phyloP scores from a whole-genome alignment of 2,329 filamentous ascomycete species.

The Paecilomyces niveus region DNA sequence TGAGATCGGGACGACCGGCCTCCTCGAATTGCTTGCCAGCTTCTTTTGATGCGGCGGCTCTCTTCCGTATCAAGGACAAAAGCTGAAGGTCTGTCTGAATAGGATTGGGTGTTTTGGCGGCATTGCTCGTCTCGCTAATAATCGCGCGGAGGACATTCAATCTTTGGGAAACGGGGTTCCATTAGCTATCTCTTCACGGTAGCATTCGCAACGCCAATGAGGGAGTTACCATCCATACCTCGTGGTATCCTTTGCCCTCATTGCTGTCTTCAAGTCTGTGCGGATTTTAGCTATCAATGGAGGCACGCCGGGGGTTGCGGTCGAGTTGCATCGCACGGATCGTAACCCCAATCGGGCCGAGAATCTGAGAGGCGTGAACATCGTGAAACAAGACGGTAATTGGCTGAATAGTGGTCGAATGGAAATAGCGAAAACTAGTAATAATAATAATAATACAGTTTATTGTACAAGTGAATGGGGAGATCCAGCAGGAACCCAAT shows the following conservation, averaged over 20 bases:
- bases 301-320: slow-evolving; percentile 26
- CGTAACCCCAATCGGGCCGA: slow-evolving; percentile 19
- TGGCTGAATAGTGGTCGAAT: slow-evolving; percentile 1
- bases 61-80: slow-evolving; percentile 40
- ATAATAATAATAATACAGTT: not conserved
- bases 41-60: slow-evolving; percentile 27
- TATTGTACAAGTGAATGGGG: not conserved
- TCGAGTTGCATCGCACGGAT: slow-evolving; percentile 34
- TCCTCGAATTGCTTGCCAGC: slow-evolving; percentile 35
- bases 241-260: slow-evolving; percentile 42
- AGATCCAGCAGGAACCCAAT: slow-evolving; percentile 3
- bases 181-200: not conserved
- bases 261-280: slow-evolving; percentile 42
- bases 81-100: slow-evolving; percentile 42
- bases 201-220: not conserved
- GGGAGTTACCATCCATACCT: slow-evolving; percentile 21
- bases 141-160: slow-evolving; percentile 42
- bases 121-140: slow-evolving; percentile 44
- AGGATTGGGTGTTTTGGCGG: slow-evolving; percentile 39
- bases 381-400: slow-evolving; percentile 8
- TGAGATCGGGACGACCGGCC: slow-evolving; percentile 37
- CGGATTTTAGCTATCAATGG: slow-evolving; percentile 39
- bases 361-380: slow-evolving; percentile 27
- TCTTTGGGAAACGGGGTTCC: slow-evolving; percentile 14
- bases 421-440: not conserved